Percentiles rank a stretch among this genome's conserved stretches.
These are phyloP conservation scores for Tephrocybe sp. DNA, from an alignment of 768 basidiomycete genomes.

Conservation along the genomic window DNA sequence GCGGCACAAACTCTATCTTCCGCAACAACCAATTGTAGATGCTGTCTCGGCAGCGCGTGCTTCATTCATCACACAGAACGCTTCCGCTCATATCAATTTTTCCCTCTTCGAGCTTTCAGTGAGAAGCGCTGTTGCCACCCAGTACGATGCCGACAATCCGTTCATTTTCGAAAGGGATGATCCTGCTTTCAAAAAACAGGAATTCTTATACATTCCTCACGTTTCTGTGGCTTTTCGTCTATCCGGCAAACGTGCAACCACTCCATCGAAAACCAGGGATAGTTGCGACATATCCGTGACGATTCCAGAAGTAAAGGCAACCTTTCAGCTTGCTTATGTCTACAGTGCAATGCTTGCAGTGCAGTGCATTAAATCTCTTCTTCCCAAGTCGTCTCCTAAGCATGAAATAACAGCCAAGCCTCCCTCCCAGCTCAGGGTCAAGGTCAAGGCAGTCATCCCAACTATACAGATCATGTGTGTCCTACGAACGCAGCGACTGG, in stretches of 20 bases:
- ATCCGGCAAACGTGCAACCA: conserved; percentile 21
- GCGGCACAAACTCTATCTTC: conserved; percentile 54
- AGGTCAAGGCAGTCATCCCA: conserved; percentile 33
- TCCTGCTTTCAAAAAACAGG: conserved; percentile 36
- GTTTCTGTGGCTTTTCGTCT: conserved; percentile 27
- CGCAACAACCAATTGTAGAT: conserved; percentile 48
- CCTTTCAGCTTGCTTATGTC: conserved; percentile 61
- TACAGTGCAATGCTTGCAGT: conserved; percentile 68
- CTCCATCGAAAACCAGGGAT: conserved; percentile 28
- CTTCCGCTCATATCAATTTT: conserved; percentile 42
- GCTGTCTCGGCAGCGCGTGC: conserved; percentile 40
- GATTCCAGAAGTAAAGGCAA: conserved; percentile 51
- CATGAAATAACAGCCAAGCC: conserved; percentile 3
- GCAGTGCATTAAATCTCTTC: conserved; percentile 46
- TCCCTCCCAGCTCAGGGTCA: conserved; percentile 19
- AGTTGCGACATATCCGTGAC: conserved; percentile 44
- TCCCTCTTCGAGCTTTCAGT: conserved; percentile 46
- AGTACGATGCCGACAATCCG: conserved; percentile 67
- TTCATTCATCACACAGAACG: conserved; percentile 29
- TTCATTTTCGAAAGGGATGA: conserved; percentile 54
- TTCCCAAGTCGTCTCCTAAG: conserved; percentile 17
- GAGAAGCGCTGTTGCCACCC: conserved; percentile 64
- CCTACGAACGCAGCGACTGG: conserved; percentile 47
- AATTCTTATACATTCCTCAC: conserved; percentile 41
- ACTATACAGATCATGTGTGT: conserved; percentile 46